These are phyloP conservation scores for Thymus quinquecostatus DNA, from an alignment of 257 asterid genomes.

Conservation along the genomic window DNA sequence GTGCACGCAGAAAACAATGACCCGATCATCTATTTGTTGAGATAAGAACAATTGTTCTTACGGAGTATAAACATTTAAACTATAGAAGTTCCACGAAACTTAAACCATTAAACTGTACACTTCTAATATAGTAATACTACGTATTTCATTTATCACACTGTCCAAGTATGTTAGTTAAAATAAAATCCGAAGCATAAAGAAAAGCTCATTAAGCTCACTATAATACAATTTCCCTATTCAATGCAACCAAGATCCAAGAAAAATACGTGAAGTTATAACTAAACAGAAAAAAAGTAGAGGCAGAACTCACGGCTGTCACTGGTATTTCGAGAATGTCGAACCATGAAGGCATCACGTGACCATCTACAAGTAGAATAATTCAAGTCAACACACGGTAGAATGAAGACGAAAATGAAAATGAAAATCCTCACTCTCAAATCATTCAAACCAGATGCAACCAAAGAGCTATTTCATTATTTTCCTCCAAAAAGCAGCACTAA, in stretches of 20 bases:
- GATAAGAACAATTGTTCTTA: not conserved
- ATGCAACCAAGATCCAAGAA: not conserved
- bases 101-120: not conserved
- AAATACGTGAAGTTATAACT: slow-evolving; percentile 7
- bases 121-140: not conserved
- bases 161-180: not conserved
- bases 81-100: not conserved
- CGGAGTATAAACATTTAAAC: slow-evolving; percentile 18
- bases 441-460: not conserved
- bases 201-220: slow-evolving; percentile 5
- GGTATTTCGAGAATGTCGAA: slow-evolving; percentile 95
- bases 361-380: slow-evolving; percentile 53
- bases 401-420: not conserved
- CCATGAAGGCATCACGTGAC: slow-evolving; percentile 98
- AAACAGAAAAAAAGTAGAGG: slow-evolving; percentile 22
- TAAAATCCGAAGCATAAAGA: slow-evolving; percentile 11
- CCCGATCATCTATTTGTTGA: slow-evolving; percentile 1
- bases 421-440: not conserved
- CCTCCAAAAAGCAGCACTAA: not conserved
- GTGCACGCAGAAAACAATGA: slow-evolving; percentile 3
- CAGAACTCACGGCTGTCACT: slow-evolving; percentile 74
- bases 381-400: slow-evolving; percentile 15
- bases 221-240: slow-evolving; percentile 2
- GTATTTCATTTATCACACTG: not conserved
- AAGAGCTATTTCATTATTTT: not conserved